A percentile compares a stretch with the other conserved stretches of the same genome.
These are phyloP conservation scores for Chlamydomonas sp. DNA, from an alignment of 139 green algal species.

Conservation along the genomic window DNA sequence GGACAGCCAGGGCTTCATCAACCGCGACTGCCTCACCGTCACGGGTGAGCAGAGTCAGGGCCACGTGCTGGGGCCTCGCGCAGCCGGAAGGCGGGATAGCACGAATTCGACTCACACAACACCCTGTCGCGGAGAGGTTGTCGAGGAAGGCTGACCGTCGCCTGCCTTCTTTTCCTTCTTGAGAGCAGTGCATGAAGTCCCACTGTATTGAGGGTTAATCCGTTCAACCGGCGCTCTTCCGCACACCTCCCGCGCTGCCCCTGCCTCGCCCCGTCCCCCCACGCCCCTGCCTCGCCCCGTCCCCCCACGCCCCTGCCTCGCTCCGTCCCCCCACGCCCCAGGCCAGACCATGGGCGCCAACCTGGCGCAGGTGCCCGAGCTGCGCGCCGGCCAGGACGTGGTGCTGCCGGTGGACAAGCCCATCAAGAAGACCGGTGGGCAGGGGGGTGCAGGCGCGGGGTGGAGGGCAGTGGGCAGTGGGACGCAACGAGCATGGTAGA, in stretches of 20 bases:
- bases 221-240: too few species aligned
- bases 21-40: slow-evolving; percentile 89
- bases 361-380: slow-evolving; percentile 79
- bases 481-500: too few species aligned
- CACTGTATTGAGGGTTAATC: too few species aligned
- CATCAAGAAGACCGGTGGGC: slow-evolving; percentile 87
- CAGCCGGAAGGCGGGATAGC: too few species aligned
- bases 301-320: background rate
- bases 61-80: too few species aligned
- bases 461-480: too few species aligned
- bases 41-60: slow-evolving; percentile 56
- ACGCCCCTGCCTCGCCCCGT: slow-evolving; percentile 29
- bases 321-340: slow-evolving; percentile 36
- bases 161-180: too few species aligned
- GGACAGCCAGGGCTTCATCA: slow-evolving; percentile 87
- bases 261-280: background rate
- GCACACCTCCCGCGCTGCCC: too few species aligned
- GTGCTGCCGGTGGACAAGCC: slow-evolving; percentile 88
- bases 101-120: too few species aligned
- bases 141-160: too few species aligned
- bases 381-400: slow-evolving; percentile 91
- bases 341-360: slow-evolving; percentile 97
- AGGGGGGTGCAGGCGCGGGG: background rate
- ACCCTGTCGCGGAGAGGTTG: too few species aligned
- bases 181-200: too few species aligned